Conservation (phyloP, 148 eudicot species). For the Chenopodium quinoa region DNA sequence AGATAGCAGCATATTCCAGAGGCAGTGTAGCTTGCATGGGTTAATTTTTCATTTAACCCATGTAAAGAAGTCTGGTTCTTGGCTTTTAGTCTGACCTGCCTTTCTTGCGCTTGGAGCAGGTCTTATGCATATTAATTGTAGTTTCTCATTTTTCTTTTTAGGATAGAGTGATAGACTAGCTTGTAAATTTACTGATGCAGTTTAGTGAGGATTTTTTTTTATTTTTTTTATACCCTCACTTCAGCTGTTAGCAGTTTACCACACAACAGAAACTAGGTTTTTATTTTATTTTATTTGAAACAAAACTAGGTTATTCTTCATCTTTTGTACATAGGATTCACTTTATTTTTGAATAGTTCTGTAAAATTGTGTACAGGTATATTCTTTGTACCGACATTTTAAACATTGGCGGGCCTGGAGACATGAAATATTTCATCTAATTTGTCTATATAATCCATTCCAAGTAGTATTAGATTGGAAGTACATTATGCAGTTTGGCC, state of each 20-base stretch:
- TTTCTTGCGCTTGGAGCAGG: conserved; percentile 18
- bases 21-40: conserved; percentile 10
- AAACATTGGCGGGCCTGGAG: neutral
- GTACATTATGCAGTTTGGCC: neutral
- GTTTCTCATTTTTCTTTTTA: neutral
- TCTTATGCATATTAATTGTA: conserved; percentile 9
- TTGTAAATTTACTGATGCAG: conserved; percentile 15
- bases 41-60: neutral
- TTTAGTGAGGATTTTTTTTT: conserved; percentile 17
- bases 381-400: neutral
- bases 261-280: neutral
- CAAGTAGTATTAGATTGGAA: neutral
- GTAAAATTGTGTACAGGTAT: conserved; percentile 6
- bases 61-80: conserved; percentile 11
- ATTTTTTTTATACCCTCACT: conserved; percentile 14
- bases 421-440: neutral
- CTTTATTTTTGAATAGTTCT: neutral
- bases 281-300: too few relatives aligned
- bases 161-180: conserved; percentile 9
- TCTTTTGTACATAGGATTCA: conserved; percentile 4
- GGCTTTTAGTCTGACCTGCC: conserved; percentile 14
- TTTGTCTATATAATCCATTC: neutral
- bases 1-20: conserved; percentile 22
- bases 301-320: conserved; percentile 4
- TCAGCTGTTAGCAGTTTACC: conserved; percentile 10